These are phyloP conservation scores for Nannizzia gypsea DNA, from an alignment of 2,329 filamentous ascomycete genomes.

Conservation along the genomic window DNA sequence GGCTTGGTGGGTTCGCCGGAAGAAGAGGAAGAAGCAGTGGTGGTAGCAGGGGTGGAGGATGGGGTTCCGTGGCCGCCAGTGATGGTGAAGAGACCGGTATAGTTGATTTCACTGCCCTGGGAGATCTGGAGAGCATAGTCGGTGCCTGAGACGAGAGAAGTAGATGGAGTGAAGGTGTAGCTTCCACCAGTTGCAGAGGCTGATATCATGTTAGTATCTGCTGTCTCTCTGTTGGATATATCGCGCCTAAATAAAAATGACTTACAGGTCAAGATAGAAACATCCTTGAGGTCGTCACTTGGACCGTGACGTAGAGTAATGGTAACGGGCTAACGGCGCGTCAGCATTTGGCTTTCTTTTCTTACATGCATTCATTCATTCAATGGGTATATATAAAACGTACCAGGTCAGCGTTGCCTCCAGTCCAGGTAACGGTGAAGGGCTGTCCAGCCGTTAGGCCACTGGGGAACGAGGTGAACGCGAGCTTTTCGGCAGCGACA, in stretches of 20 bases:
- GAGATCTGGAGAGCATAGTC: slow-evolving; percentile 50
- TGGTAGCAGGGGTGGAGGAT: neutral
- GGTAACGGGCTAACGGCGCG: slow-evolving; percentile 35
- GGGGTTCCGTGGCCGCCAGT: slow-evolving; percentile 24
- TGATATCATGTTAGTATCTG: slow-evolving; percentile 13
- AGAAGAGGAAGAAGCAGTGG: slow-evolving; percentile 4
- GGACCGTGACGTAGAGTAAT: slow-evolving; percentile 46
- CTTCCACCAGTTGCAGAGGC: slow-evolving; percentile 35
- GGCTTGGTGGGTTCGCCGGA: slow-evolving; percentile 11
- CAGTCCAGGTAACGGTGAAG: slow-evolving; percentile 39
- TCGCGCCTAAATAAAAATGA: neutral
- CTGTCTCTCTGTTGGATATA: neutral
- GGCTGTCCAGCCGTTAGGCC: slow-evolving; percentile 39
- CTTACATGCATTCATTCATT: slow-evolving; percentile 13
- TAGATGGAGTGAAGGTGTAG: slow-evolving; percentile 42
- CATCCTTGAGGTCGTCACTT: slow-evolving; percentile 38
- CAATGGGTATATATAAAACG: slow-evolving; percentile 3
- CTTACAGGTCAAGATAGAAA: slow-evolving; percentile 36
- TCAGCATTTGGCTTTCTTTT: neutral
- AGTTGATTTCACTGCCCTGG: slow-evolving; percentile 43
- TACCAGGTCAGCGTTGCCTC: slow-evolving; percentile 26
- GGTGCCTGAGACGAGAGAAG: slow-evolving; percentile 30
- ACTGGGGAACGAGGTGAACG: slow-evolving; percentile 43
- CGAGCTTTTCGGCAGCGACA: slow-evolving; percentile 35
- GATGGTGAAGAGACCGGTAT: slow-evolving; percentile 42